Evolutionary conservation across 768 basidiomycete species (phyloP), one percentile per base, ranked within the genome.

Genomic region (Neoboletus magnificus): DNA sequence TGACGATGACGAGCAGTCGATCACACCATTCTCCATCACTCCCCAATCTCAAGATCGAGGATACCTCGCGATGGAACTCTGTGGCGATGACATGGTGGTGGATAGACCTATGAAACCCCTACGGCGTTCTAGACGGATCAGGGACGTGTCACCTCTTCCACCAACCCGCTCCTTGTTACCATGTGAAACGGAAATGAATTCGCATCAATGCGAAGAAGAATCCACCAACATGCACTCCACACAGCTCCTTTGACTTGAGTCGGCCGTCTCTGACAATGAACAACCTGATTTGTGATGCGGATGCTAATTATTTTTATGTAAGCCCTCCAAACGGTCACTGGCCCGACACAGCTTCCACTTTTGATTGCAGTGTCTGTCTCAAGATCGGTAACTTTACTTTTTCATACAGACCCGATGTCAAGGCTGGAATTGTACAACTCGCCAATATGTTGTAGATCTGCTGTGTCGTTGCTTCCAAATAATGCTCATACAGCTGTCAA

Each of bases 61-160:
- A 43, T 42, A 48, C 51, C 54, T 60, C 52, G 53, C 65, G 54
- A 56, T 60, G 59, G 60, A 67, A 61, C 55, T 62, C 47, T 45
- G 63, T 61, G 54, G 52, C 62, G 62, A 71, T 62, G 66, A 56
- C 48, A 71, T 67, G 65, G 52, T 50, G 15, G 59, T 73, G 51
- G 65, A 69, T 59, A 72, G 71, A 23, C 71, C 69, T 55, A 64
- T 73, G 66, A 74, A 71, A 69, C 72, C 71, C 58, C 61, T 72
- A 49, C 71, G 71, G 62, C 62, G 64, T 63, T 68, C 71, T 58
- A 54, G 61, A 54, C 67, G 62, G 66, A 66, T 61, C 61, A 61
- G 69, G 61, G 62, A 61, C 45, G 25, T 62, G 58, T 60, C 68
- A 57, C 36, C 64, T 62, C 65, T 57, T 69, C 49, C 60, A 61